Evolutionary conservation across 129 eudicot genomes (phyloP), one percentile per base, ranked within the genome.

Genomic region (Arctium minus): DNA sequence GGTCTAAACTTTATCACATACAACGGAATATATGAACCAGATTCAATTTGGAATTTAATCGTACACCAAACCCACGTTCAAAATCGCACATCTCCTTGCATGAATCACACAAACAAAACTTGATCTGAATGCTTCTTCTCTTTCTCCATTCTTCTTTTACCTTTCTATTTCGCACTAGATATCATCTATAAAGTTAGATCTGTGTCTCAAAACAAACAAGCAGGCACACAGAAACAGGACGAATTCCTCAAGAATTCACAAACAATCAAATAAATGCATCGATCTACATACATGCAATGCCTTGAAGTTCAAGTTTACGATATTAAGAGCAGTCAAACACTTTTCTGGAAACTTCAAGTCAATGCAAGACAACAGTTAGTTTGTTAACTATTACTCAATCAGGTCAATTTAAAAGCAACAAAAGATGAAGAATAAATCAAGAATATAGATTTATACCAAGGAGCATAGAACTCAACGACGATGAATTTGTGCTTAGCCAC

Each of bases 401-500:
- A 62, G 17, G 79, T 37, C 68, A 27, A 75, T 22, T 75, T 12
- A 44, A 64, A 79, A 12, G 18, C 38, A 48, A 22, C 35, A 40
- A 50, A 72, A 31, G 2, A 68, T 42, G 31, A 36, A 18, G 10
- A 10, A 38, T 39, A 35, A 17, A 30, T 12, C 11, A 31, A 15
- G 12, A 2, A 27, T 0, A 17, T 15, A 15, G 1, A 15, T 15
- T 56, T 27, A 70, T 90, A 92, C 97, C 97, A 92, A 81, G 97
- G 97, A 82, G 97, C 97, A 73, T 92, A 92, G 85, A 92, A 92
- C 77, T 92, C 97, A 33, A 92, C 95, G 78, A 92, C 95, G 74
- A 92, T 85, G 86, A 92, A 91, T 3, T 82, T 80, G 80, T 89
- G 92, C 39, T 91, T 91, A 33, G 85, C 18, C 7, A 93, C 87